Evolutionary conservation across 2,329 filamentous ascomycete genomes (phyloP).

Genomic region (Aphanoascus verrucosus): DNA sequence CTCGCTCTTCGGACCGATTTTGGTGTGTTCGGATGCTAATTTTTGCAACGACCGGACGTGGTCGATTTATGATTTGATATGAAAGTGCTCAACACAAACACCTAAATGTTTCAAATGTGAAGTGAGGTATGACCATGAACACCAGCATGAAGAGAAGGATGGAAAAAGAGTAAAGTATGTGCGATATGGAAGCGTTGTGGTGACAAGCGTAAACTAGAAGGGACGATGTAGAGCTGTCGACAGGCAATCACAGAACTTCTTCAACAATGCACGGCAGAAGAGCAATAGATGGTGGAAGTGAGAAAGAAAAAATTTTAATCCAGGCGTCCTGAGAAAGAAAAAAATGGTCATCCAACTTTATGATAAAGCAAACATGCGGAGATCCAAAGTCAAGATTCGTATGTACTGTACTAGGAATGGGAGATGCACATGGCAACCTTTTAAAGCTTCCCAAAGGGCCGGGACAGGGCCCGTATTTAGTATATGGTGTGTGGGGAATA

Average conservation of each 20-base stretch:
- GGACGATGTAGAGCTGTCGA: background rate
- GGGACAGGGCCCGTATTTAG: constrained; percentile 16
- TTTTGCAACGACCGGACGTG: background rate
- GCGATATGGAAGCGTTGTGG: background rate
- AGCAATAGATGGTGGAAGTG: background rate
- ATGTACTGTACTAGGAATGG: background rate
- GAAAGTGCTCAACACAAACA: background rate
- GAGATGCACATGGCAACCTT: constrained; percentile 17
- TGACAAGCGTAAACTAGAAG: background rate
- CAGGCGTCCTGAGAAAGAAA: background rate
- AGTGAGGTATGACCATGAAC: background rate
- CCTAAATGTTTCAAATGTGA: background rate
- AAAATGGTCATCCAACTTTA: background rate
- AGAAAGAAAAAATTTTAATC: background rate
- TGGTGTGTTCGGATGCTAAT: background rate
- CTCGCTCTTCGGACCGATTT: background rate
- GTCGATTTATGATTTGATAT: background rate
- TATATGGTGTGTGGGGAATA: constrained; percentile 9
- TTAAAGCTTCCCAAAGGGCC: constrained; percentile 18
- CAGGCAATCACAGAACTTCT: background rate
- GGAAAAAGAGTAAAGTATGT: background rate
- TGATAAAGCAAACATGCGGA: constrained; percentile 2
- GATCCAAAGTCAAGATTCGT: constrained; percentile 7
- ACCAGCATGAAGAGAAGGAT: background rate
- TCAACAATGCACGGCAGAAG: background rate